phyloP scores from a whole-genome alignment of 495 filamentous ascomycete genomes.

The Neurospora sublineolata region DNA sequence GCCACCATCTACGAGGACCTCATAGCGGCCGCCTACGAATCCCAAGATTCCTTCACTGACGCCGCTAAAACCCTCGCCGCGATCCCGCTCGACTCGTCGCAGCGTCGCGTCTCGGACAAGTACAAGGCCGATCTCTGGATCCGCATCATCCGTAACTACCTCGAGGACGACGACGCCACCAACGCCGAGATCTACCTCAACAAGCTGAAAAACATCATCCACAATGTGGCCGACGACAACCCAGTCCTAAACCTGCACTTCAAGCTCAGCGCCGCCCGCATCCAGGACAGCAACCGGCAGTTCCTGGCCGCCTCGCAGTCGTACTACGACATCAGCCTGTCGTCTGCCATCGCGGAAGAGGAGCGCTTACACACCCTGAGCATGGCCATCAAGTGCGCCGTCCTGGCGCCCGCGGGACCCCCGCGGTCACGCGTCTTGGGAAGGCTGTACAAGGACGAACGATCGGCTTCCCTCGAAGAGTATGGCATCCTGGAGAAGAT shows the following conservation, averaged over 20 bases:
- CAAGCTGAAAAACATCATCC: slow-evolving; percentile 82
- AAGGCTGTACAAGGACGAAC: slow-evolving; percentile 88
- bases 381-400: slow-evolving; percentile 88
- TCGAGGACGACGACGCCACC: slow-evolving; percentile 88
- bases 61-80: slow-evolving; percentile 69
- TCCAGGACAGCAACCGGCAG: slow-evolving; percentile 76
- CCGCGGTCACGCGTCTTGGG: slow-evolving; percentile 66
- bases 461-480: slow-evolving; percentile 62
- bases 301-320: slow-evolving; percentile 84
- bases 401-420: slow-evolving; percentile 85
- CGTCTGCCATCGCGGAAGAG: slow-evolving; percentile 64
- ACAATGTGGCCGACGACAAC: slow-evolving; percentile 59
- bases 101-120: slow-evolving; percentile 66
- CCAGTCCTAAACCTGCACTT: slow-evolving; percentile 68
- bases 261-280: slow-evolving; percentile 81
- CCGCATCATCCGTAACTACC: slow-evolving; percentile 84
- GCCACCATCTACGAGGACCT: slow-evolving; percentile 63
- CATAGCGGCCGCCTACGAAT: slow-evolving; percentile 73
- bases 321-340: slow-evolving; percentile 77
- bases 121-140: slow-evolving; percentile 78
- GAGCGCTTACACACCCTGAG: slow-evolving; percentile 70
- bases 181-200: slow-evolving; percentile 79
- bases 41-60: slow-evolving; percentile 63
- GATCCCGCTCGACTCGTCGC: slow-evolving; percentile 78
- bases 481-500: slow-evolving; percentile 93